Conservation (phyloP, 139 green algal species). For the Chlorella sp. region DNA sequence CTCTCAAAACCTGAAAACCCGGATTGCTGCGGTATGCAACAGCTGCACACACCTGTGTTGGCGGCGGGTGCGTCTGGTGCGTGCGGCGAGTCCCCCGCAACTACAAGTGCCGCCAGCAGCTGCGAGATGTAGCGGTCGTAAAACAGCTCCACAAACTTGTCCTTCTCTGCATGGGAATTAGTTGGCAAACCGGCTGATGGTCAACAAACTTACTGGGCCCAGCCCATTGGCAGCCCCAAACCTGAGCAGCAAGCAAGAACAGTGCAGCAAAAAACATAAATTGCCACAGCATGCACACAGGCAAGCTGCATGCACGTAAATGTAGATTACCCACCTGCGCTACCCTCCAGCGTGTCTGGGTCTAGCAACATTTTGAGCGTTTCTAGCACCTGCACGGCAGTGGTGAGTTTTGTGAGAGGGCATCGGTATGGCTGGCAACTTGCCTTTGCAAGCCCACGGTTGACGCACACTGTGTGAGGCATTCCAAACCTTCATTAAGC, state of each 20-base stretch:
- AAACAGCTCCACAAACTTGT: slow-evolving; percentile 95
- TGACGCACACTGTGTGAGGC: no score
- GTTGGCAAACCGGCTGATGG: not conserved
- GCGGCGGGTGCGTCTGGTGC: not conserved
- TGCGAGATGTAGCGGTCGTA: slow-evolving; percentile 84
- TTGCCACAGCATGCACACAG: not conserved
- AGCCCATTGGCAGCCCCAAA: no score
- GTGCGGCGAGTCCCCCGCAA: not conserved
- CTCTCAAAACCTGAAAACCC: no score
- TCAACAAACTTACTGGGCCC: not conserved
- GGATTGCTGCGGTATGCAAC: no score
- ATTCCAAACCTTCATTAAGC: not conserved
- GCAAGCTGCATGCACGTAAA: not conserved
- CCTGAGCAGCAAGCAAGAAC: no score
- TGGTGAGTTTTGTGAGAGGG: no score
- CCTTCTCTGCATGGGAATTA: slow-evolving; percentile 83
- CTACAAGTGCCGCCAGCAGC: slow-evolving; percentile 21
- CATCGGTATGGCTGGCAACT: no score
- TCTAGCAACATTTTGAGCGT: slow-evolving; percentile 79
- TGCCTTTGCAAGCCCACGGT: no score
- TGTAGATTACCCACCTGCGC: not conserved
- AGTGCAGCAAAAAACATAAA: not conserved
- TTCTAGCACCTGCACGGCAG: slow-evolving; percentile 60
- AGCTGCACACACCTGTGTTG: slow-evolving; percentile 3
- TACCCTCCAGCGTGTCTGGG: slow-evolving; percentile 83